Percentiles rank a stretch among this genome's conserved stretches.
These are phyloP conservation scores for Quercus suber DNA, from an alignment of 306 rosid genomes.

Conservation along the genomic window DNA sequence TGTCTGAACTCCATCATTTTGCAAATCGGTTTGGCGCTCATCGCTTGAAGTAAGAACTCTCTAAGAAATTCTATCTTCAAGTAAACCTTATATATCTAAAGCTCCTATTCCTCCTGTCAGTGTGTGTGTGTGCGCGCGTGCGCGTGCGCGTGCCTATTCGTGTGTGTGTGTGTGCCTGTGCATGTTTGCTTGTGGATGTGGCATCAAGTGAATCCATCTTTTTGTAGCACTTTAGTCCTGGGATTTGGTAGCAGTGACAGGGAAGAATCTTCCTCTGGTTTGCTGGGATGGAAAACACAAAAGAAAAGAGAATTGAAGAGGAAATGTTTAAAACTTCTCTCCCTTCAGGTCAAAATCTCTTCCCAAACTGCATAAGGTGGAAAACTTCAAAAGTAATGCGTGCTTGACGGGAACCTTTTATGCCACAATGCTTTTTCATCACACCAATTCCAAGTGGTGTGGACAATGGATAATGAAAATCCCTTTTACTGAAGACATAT, in stretches of 20 bases:
- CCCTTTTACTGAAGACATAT: not conserved
- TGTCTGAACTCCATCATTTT: conserved; percentile 70
- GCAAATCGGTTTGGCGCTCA: conserved; percentile 77
- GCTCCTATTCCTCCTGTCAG: not conserved
- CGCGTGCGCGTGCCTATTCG: not conserved
- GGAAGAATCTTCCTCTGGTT: conserved; percentile 1
- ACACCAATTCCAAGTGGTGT: not conserved
- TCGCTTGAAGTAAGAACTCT: conserved; percentile 63
- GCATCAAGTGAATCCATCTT: not conserved
- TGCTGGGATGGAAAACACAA: not conserved
- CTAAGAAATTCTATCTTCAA: conserved; percentile 6
- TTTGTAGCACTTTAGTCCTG: not conserved
- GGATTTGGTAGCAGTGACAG: not conserved
- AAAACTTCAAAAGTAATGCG: not conserved
- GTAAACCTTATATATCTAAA: not conserved
- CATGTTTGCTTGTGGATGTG: not conserved
- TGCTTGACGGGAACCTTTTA: not conserved
- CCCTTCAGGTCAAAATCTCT: not conserved
- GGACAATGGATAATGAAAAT: not conserved
- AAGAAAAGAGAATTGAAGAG: not conserved
- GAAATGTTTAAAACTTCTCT: not conserved
- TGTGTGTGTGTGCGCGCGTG: not conserved
- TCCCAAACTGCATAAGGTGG: not conserved
- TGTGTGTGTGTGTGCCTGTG: not conserved
- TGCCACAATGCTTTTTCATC: not conserved